Base-by-base conservation (phyloP, 129 eudicot species). In the Tagetes erecta region DNA sequence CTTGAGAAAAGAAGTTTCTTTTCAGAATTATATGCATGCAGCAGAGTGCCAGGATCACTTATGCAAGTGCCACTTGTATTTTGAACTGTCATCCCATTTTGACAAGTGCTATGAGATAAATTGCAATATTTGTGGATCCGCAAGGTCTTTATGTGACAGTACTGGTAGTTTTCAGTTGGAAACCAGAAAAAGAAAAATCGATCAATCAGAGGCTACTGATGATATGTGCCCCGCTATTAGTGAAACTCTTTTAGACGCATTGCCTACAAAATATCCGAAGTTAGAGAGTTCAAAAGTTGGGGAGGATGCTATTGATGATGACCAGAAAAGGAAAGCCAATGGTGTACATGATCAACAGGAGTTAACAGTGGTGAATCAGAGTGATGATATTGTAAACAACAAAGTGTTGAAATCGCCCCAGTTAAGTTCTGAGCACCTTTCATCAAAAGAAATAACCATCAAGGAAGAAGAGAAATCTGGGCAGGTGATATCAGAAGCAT, bases 91-190 rank as follows among this genome's bases (percentile, higher is more conserved):
- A 44, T 71, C 83, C 20, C 97, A 92, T 76, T 88, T 62, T 62
- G 91, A 88, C 45, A 78, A 67, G 59, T 88, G 92, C 64, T 35
- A 41, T 50, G n/a, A 70, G 57, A 14, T 62, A 62, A 63, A 35
- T 49, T 88, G 96, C 72, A 13, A 1, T 49, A 50, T 92, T 40
- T 92, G 97, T 58, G 80, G 80, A 30, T 87, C 92, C 46, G 84
- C 59, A 44, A 75, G 70, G 72, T 45, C 69, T 62, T 34, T 58
- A 57, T 56, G 52, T 69, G 50, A 68, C 6, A 62, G 45, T 84
- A 68, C 51, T 56, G 71, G 65, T 76, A 44, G 52, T 49, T 60
- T 64, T 72, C 64, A 37, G 40, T 41, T 67, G 45, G 85, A 74
- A 55, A 75, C 81, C 64, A 75, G 78, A 62, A 79, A 76, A 66